Conservation (phyloP, 306 rosid genomes). For the Pterocarpus santalinus region DNA sequence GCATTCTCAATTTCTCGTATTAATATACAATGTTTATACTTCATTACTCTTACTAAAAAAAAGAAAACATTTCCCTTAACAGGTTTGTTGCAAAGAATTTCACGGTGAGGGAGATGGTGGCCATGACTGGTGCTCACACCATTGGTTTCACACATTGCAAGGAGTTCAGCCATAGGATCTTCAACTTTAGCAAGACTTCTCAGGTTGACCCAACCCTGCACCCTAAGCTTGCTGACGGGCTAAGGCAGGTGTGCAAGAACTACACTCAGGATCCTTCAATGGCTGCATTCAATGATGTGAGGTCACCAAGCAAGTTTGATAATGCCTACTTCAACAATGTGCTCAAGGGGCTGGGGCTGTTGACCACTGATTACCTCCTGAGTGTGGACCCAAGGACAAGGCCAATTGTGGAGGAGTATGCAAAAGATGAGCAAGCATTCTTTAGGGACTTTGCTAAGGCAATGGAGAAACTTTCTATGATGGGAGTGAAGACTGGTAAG, state of each 20-base stretch:
- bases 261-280: constrained; percentile 43
- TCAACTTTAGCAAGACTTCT: constrained; percentile 51
- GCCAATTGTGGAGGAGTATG: constrained; percentile 59
- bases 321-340: constrained; percentile 57
- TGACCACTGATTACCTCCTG: constrained; percentile 49
- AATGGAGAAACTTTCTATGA: constrained; percentile 54
- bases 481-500: constrained; percentile 48
- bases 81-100: constrained; percentile 45
- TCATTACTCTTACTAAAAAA: too few species aligned
- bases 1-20: too few species aligned
- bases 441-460: constrained; percentile 56
- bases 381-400: constrained; percentile 55
- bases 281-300: constrained; percentile 66
- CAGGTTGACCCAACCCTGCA: constrained; percentile 52
- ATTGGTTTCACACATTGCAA: constrained; percentile 71
- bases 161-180: constrained; percentile 57
- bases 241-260: constrained; percentile 52
- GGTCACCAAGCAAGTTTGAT: constrained; percentile 65
- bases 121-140: constrained; percentile 63
- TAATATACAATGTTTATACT: too few species aligned
- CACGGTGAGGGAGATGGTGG: constrained; percentile 57
- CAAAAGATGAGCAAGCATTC: constrained; percentile 47
- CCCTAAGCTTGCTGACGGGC: constrained; percentile 51
- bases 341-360: constrained; percentile 51
- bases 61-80: background rate